Evolutionary conservation across 2,329 filamentous ascomycete species (phyloP), one percentile per base, ranked within the genome.

Genomic region (Cryphonectria nitschkei): DNA sequence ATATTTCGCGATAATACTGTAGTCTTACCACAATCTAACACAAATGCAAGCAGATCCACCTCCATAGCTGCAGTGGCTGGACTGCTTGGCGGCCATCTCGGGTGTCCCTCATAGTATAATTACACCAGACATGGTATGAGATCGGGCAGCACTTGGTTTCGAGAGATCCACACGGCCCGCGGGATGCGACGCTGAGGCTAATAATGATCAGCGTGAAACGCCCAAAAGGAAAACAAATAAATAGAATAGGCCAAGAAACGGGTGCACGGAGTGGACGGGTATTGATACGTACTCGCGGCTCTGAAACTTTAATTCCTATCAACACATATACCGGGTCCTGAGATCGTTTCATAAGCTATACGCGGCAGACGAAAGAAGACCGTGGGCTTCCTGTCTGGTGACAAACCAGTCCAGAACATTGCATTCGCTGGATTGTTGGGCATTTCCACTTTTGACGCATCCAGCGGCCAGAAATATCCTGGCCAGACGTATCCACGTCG

Each of bases 41-140:
- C 26, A 19, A 22, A 19, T 54, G 65, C 37, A 43, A 58, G 37
- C 64, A 66, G 34, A 32, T 39, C 32, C 50, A 22, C 8, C 50
- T 43, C 58, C 58, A 58, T 37, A 43, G 67, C 43, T 50, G 19
- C 46, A 11, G 46, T 43, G n/a, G 43, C 67, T 68, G 56, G 67
- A 54, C 68, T 8, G 39, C 61, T 69, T 69, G 68, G 68, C 68
- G 26, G 39, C 37, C 26, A 26, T 32, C n/a, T n/a, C 39, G 54
- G n/a, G 29, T 58, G 54, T 32, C 54, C 50, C 14, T 34, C 46
- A n/a, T 50, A n/a, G 46, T n/a, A 50, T n/a, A 50, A 50, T 50
- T n/a, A 50, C 22, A n/a, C 46, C 46, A 50, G 19, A 22, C 16
- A n/a, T 11, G 11, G 58, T 22, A 39, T 39, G 22, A 34, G 5